Evolutionary conservation across 148 eudicot species (phyloP).

Genomic region (Cornus kousa): DNA sequence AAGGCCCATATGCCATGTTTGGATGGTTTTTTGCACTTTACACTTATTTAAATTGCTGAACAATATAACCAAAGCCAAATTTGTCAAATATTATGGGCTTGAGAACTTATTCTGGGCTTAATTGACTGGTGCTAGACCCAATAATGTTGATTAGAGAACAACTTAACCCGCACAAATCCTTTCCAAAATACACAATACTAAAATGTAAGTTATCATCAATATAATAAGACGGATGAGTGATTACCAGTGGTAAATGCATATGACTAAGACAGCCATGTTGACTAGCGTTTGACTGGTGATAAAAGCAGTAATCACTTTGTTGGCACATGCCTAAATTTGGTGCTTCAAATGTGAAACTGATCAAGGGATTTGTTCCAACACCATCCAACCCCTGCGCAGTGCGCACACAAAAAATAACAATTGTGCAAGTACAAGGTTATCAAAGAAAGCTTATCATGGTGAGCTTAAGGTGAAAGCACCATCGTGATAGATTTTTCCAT

Average conservation of each 20-base stretch:
- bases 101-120: neutral
- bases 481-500: no score
- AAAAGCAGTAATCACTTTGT: neutral
- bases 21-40: no score
- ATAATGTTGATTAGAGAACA: no score
- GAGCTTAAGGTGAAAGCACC: no score
- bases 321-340: neutral
- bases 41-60: neutral
- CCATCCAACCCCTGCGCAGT: neutral
- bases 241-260: neutral
- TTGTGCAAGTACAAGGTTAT: neutral
- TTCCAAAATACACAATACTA: neutral
- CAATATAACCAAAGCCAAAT: neutral
- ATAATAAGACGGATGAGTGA: neutral
- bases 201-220: neutral
- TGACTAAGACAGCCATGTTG: neutral
- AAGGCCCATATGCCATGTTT: no score
- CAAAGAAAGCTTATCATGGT: no score
- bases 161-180: neutral
- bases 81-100: neutral
- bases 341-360: neutral
- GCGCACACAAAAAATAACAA: neutral
- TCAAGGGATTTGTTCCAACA: neutral
- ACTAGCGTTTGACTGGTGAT: neutral
- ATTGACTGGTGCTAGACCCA: no score